A percentile compares a stretch with the other conserved stretches of the same genome.
Evolutionary conservation across 306 rosid species (phyloP).

Genomic region (Gastrolobium villosum): DNA sequence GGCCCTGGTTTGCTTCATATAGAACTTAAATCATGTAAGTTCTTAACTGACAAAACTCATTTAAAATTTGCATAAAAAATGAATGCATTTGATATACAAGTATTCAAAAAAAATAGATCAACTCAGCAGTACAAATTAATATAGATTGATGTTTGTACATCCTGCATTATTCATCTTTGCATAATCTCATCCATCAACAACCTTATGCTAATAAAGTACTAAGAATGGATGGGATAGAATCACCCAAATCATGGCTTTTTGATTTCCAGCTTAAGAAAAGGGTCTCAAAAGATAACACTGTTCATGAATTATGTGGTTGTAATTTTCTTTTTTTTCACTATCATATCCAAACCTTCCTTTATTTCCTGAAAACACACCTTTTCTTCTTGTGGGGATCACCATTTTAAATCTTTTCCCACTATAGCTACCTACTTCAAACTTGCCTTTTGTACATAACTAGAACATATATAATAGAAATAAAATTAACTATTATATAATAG

Average conservation of each 20-base stretch:
- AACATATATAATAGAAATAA: constrained; percentile 36
- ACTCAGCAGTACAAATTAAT: too few species aligned
- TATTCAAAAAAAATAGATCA: too few species aligned
- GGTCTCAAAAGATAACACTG: constrained; percentile 49
- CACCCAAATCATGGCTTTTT: constrained; percentile 46
- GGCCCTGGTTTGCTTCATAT: not conserved
- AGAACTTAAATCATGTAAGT: not conserved
- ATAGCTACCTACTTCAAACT: constrained; percentile 44
- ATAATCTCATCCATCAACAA: constrained; percentile 33
- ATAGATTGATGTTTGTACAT: too few species aligned
- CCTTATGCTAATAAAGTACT: constrained; percentile 32
- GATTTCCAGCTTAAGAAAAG: constrained; percentile 39
- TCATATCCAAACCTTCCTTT: constrained; percentile 38
- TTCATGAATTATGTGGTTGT: constrained; percentile 38
- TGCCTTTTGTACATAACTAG: constrained; percentile 23
- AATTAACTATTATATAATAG: constrained; percentile 15
- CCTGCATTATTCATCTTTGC: not conserved
- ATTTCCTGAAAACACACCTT: constrained; percentile 18
- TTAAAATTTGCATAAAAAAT: not conserved
- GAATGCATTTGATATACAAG: not conserved
- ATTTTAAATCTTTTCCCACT: constrained; percentile 40
- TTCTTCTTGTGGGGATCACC: constrained; percentile 46
- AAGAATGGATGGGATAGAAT: constrained; percentile 42
- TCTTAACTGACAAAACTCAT: not conserved
- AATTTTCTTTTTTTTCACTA: constrained; percentile 24